Conservation (phyloP, 257 asterid genomes). For the Ilex aquifolium region DNA sequence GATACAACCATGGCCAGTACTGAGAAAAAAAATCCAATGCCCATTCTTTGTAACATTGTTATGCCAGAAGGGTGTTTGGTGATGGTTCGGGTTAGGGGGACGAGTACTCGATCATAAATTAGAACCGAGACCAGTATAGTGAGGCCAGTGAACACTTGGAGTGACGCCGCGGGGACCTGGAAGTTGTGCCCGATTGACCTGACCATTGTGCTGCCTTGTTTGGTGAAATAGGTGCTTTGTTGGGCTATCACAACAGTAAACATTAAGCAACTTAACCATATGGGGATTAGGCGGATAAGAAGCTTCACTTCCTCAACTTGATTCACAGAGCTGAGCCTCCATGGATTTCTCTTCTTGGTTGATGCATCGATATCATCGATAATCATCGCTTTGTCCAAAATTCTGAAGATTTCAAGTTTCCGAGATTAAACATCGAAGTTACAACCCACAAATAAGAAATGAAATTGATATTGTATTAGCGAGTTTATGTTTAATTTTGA, state of each 20-base stretch:
- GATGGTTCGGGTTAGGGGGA: constrained; percentile 35
- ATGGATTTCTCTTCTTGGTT: constrained; percentile 33
- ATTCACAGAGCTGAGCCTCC: constrained; percentile 42
- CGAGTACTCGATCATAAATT: constrained; percentile 31
- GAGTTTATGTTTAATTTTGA: too few species aligned
- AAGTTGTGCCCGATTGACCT: constrained; percentile 23
- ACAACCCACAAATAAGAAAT: too few species aligned
- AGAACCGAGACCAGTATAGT: constrained; percentile 35
- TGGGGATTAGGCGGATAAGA: constrained; percentile 48
- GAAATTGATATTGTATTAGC: too few species aligned
- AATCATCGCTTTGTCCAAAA: constrained; percentile 42
- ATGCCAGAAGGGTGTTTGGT: constrained; percentile 49
- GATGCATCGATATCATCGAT: constrained; percentile 31
- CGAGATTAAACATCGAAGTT: too few species aligned
- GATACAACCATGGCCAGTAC: constrained; percentile 38
- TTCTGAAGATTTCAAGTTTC: constrained; percentile 20
- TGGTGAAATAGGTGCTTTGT: constrained; percentile 49
- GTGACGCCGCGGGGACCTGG: constrained; percentile 47
- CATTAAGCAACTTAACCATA: constrained; percentile 48
- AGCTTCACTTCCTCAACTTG: constrained; percentile 63
- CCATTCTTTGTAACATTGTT: constrained; percentile 53
- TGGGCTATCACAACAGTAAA: constrained; percentile 47
- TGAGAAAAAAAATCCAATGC: constrained; percentile 34
- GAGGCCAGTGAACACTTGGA: constrained; percentile 52
- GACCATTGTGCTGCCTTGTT: constrained; percentile 48